These are phyloP conservation scores for Cicer arietinum DNA, from an alignment of 306 rosid genomes.

Conservation along the genomic window DNA sequence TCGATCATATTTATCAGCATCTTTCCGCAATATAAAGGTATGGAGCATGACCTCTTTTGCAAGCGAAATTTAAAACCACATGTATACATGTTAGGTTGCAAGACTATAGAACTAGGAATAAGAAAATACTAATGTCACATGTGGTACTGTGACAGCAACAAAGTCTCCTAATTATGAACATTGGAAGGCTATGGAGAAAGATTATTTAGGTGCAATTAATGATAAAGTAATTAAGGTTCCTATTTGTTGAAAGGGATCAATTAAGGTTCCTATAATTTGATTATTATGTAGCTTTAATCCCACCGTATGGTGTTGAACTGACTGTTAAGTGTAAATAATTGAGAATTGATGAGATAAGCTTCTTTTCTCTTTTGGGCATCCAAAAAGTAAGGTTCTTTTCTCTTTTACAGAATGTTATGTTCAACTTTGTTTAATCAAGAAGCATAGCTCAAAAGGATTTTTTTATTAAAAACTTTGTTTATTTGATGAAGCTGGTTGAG, in stretches of 20 bases:
- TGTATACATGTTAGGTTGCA: slow-evolving; percentile 21
- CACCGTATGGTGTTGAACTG: background rate
- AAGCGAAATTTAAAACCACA: too few relatives aligned
- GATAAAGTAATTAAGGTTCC: too few relatives aligned
- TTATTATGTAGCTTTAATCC: slow-evolving; percentile 17
- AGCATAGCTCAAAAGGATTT: slow-evolving; percentile 14
- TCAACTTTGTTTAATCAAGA: slow-evolving; percentile 15
- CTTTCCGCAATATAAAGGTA: too few relatives aligned
- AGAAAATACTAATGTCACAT: background rate
- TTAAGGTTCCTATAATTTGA: too few relatives aligned
- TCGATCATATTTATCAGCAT: too few relatives aligned
- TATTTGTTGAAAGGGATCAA: too few relatives aligned
- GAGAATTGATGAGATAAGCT: background rate
- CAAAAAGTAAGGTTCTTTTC: slow-evolving; percentile 32
- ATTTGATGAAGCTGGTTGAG: slow-evolving; percentile 3
- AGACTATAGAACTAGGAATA: background rate
- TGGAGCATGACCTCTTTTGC: too few relatives aligned
- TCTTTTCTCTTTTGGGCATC: slow-evolving; percentile 15
- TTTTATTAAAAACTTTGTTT: background rate
- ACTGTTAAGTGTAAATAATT: background rate
- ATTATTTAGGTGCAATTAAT: slow-evolving; percentile 3
- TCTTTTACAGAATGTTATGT: slow-evolving; percentile 27
- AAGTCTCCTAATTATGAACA: slow-evolving; percentile 29
- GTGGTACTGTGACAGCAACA: slow-evolving; percentile 3
- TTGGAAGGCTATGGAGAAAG: slow-evolving; percentile 32